Percentiles rank a stretch among this genome's conserved stretches.
Evolutionary conservation across 257 asterid species (phyloP).

Genomic region (Cynanchum wilfordii): DNA sequence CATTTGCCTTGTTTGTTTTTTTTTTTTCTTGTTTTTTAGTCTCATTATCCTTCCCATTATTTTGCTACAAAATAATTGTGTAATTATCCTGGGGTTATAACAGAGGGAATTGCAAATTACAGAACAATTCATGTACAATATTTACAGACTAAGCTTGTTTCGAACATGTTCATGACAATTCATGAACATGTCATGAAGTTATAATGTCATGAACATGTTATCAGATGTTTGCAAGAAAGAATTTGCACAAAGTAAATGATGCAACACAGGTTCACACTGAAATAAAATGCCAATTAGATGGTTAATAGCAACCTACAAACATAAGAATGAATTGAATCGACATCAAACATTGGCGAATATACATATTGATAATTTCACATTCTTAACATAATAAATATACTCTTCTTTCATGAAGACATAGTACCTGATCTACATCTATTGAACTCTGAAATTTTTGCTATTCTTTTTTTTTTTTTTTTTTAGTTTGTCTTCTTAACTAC

Average conservation of each 20-base stretch:
- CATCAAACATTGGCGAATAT: neutral
- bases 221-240: neutral
- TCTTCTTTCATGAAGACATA: neutral
- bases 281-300: neutral
- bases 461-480: neutral
- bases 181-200: too few relatives aligned
- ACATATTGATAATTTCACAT: neutral
- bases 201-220: neutral
- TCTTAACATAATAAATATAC: constrained; percentile 1
- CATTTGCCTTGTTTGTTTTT: too few relatives aligned
- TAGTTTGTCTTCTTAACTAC: neutral
- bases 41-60: too few relatives aligned
- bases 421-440: neutral
- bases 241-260: neutral
- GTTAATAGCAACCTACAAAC: neutral
- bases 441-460: neutral
- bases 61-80: too few relatives aligned
- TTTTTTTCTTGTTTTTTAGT: too few relatives aligned
- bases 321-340: neutral
- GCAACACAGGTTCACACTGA: neutral
- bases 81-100: too few relatives aligned
- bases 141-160: too few relatives aligned
- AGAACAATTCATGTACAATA: too few relatives aligned
- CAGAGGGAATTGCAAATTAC: too few relatives aligned
- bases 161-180: too few relatives aligned